Conservation (phyloP, 306 rosid species). For the Citrullus colocynthis region DNA sequence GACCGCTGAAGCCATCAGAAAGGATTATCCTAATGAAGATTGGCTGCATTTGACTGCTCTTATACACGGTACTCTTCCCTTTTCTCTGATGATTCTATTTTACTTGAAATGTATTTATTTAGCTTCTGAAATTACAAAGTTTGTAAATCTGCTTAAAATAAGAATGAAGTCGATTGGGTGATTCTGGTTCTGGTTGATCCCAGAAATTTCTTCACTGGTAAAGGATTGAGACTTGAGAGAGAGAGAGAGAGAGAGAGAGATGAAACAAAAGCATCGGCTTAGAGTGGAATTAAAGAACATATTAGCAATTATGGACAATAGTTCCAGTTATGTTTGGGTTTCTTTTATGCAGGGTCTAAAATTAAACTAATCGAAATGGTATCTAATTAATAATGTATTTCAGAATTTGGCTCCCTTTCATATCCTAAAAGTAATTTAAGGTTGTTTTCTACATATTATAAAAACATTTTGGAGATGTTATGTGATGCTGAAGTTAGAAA, state of each 20-base stretch:
- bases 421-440: background rate
- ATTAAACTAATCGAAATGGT: background rate
- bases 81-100: background rate
- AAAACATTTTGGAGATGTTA: background rate
- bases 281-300: background rate
- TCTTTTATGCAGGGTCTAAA: background rate
- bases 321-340: background rate
- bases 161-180: background rate
- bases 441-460: background rate
- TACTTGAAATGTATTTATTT: background rate
- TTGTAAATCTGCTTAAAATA: background rate
- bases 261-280: background rate
- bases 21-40: slow-evolving; percentile 63
- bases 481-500: background rate
- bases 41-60: slow-evolving; percentile 79
- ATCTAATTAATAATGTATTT: background rate
- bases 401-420: background rate
- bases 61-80: slow-evolving; percentile 43
- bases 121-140: background rate
- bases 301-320: background rate
- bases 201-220: background rate
- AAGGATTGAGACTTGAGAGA: background rate
- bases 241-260: background rate
- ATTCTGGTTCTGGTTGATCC: background rate
- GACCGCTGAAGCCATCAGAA: slow-evolving; percentile 74